phyloP scores from a whole-genome alignment of 495 filamentous ascomycete genomes.

The Penicillium steckii region DNA sequence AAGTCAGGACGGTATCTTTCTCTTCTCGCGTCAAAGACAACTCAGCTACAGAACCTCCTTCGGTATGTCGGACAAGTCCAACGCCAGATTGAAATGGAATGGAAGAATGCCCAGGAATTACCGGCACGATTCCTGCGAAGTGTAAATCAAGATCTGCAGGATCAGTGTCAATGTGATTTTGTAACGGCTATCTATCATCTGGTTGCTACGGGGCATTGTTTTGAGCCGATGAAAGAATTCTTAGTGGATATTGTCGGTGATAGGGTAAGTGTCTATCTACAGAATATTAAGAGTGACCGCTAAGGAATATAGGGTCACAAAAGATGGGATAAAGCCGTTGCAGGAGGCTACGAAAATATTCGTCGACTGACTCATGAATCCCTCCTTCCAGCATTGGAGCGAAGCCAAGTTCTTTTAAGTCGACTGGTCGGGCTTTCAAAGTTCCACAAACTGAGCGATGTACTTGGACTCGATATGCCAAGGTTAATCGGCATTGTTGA shows the following conservation, averaged over 20 bases:
- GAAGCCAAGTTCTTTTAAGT: conserved; percentile 77
- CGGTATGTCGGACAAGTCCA: conserved; percentile 79
- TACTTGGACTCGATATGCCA: conserved; percentile 61
- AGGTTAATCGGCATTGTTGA: conserved; percentile 62
- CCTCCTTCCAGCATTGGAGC: conserved; percentile 81
- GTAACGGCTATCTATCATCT: conserved; percentile 81
- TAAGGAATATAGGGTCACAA: conserved; percentile 74
- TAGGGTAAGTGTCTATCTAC: conserved; percentile 52
- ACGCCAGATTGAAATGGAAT: conserved; percentile 70
- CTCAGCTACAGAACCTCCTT: conserved; percentile 80
- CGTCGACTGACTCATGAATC: conserved; percentile 79
- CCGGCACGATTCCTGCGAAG: conserved; percentile 73
- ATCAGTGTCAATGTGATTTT: conserved; percentile 61
- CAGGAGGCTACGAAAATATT: conserved; percentile 72
- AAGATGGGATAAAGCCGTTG: conserved; percentile 88
- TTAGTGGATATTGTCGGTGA: conserved; percentile 83
- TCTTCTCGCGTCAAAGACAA: conserved; percentile 79
- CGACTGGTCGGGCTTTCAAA: conserved; percentile 82
- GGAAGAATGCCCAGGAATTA: conserved; percentile 78
- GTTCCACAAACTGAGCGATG: conserved; percentile 68
- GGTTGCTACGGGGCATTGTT: conserved; percentile 80
- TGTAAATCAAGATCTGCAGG: conserved; percentile 62
- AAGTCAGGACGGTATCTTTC: conserved; percentile 78
- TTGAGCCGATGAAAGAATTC: conserved; percentile 77
- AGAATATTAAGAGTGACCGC: conserved; percentile 1